Conservation (phyloP, 164 flowering plant genomes). For the Aristolochia fimbriata region DNA sequence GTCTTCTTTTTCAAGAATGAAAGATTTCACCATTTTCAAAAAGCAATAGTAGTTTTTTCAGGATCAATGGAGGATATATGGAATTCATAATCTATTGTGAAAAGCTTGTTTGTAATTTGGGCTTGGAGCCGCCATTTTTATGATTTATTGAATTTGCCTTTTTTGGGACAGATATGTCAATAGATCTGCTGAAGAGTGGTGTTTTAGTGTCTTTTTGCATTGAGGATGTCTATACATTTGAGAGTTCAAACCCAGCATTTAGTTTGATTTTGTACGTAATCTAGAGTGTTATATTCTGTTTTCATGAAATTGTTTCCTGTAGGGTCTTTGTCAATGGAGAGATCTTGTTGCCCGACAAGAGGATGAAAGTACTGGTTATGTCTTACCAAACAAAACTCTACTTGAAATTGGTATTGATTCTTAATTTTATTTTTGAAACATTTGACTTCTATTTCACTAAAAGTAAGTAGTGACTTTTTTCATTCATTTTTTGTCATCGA, state of each 20-base stretch:
- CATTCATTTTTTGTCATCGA: conserved; percentile 6
- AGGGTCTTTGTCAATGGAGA: conserved; percentile 95
- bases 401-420: conserved; percentile 70
- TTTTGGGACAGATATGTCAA: too few relatives aligned
- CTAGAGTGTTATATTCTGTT: background rate
- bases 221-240: background rate
- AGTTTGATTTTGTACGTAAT: background rate
- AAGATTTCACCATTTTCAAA: too few relatives aligned
- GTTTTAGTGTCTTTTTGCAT: background rate
- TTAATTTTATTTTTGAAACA: background rate
- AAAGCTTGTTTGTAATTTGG: too few relatives aligned
- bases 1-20: too few relatives aligned
- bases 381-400: conserved; percentile 84
- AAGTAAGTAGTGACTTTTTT: conserved; percentile 1
- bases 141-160: too few relatives aligned
- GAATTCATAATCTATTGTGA: too few relatives aligned
- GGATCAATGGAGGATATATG: too few relatives aligned
- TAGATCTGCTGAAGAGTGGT: background rate
- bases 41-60: too few relatives aligned
- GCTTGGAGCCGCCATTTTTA: too few relatives aligned
- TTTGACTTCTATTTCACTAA: background rate
- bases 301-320: conserved; percentile 5
- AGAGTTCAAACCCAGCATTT: too few relatives aligned
- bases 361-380: conserved; percentile 97
- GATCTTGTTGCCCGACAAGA: conserved; percentile 85